These are phyloP conservation scores for Austropuccinia psidii DNA, from an alignment of 1,284 basidiomycete genomes.

Conservation along the genomic window DNA sequence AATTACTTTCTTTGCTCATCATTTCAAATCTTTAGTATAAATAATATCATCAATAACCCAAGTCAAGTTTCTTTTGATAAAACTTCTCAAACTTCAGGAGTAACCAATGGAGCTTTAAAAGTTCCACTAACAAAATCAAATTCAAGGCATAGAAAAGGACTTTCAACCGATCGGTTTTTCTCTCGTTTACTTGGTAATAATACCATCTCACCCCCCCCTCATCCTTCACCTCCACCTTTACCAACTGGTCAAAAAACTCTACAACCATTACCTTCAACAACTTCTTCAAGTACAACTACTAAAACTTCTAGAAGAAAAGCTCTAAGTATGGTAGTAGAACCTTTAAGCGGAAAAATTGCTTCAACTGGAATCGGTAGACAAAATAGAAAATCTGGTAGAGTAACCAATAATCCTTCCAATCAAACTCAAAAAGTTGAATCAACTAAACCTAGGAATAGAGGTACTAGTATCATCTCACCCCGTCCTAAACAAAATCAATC, in stretches of 20 bases:
- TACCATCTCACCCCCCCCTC: constrained; percentile 39
- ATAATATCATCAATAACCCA: constrained; percentile 19
- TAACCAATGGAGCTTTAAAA: constrained; percentile 22
- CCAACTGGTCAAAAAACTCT: constrained; percentile 8
- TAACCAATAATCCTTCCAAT: background rate
- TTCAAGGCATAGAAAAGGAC: constrained; percentile 55
- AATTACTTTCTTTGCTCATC: too few relatives aligned
- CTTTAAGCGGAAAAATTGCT: constrained; percentile 56
- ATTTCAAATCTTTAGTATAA: too few relatives aligned
- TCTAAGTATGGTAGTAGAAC: constrained; percentile 71
- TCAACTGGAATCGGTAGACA: constrained; percentile 47
- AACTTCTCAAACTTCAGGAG: background rate
- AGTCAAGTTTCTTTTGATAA: constrained; percentile 35
- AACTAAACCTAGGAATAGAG: background rate
- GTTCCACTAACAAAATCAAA: constrained; percentile 39
- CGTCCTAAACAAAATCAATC: background rate
- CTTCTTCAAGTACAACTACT: background rate
- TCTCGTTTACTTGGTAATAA: constrained; percentile 56
- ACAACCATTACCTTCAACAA: constrained; percentile 47
- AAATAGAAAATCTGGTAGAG: constrained; percentile 40
- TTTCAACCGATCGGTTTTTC: constrained; percentile 66
- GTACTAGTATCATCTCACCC: background rate
- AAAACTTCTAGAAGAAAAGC: constrained; percentile 59
- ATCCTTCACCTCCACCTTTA: constrained; percentile 20
- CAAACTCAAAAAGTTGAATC: background rate